phyloP scores from a whole-genome alignment of 2,329 filamentous ascomycete genomes.

The Calonectria hongkongensis region DNA sequence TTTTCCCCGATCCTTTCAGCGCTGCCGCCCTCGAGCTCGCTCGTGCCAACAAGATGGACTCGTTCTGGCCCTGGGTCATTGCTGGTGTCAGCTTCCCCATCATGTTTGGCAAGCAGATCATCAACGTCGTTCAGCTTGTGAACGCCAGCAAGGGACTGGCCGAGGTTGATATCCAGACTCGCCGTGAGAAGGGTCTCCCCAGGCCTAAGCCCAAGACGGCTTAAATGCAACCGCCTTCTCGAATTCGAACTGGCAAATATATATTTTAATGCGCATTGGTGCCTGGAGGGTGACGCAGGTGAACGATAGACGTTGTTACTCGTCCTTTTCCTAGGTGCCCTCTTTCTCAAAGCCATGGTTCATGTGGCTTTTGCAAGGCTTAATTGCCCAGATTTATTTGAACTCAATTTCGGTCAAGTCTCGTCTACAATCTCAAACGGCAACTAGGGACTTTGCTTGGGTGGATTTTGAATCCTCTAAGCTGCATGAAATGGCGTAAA shows the following conservation, averaged over 20 bases:
- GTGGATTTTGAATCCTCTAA: conserved; percentile 45
- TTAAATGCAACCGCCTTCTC: conserved; percentile 41
- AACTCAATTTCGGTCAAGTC: conserved; percentile 46
- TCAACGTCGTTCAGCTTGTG: conserved; percentile 95
- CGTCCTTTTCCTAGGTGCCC: not conserved
- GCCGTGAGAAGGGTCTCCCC: conserved; percentile 73
- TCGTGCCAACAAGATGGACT: conserved; percentile 94
- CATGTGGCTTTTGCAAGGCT: conserved; percentile 33
- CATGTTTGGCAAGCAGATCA: conserved; percentile 93
- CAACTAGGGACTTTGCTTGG: conserved; percentile 49
- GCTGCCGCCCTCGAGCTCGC: conserved; percentile 94
- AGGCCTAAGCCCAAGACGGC: conserved; percentile 63
- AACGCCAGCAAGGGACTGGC: conserved; percentile 95
- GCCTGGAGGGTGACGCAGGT: not conserved
- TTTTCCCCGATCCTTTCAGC: conserved; percentile 93
- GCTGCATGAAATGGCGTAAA: conserved; percentile 57
- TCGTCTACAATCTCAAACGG: conserved; percentile 35
- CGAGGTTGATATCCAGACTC: conserved; percentile 86
- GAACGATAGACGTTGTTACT: not conserved
- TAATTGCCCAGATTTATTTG: conserved; percentile 35
- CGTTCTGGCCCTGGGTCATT: conserved; percentile 80
- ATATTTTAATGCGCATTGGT: conserved; percentile 23
- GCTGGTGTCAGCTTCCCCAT: conserved; percentile 87
- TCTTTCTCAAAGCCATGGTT: conserved; percentile 17
- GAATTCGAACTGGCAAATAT: conserved; percentile 20